A percentile compares a stretch with the other conserved stretches of the same genome.
These are phyloP conservation scores for Pestalotiopsis sp. DNA, from an alignment of 2,329 filamentous ascomycete species.

Conservation along the genomic window DNA sequence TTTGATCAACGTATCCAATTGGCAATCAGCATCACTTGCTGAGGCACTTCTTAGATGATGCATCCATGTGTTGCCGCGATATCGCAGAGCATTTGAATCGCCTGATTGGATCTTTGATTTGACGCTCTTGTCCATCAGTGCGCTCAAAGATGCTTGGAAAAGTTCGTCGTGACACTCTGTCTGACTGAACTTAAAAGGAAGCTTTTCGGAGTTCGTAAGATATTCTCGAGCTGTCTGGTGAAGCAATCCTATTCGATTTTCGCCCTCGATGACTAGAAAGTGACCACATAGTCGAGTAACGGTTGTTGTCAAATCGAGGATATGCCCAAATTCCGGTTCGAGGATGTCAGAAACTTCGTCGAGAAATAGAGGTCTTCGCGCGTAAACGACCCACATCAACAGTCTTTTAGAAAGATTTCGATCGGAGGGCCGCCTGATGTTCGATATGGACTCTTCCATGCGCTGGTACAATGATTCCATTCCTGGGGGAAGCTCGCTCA, in stretches of 20 bases:
- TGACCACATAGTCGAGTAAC: constrained; percentile 18
- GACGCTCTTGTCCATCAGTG: constrained; percentile 8
- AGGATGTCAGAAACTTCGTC: constrained; percentile 17
- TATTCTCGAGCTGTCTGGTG: constrained; percentile 22
- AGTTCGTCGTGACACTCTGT: constrained; percentile 7
- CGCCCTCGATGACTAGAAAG: constrained; percentile 16
- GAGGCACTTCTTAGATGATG: constrained; percentile 9
- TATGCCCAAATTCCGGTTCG: constrained; percentile 11
- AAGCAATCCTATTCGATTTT: constrained; percentile 13
- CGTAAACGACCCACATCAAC: constrained; percentile 18
- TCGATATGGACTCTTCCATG: constrained; percentile 15
- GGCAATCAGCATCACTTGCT: not conserved
- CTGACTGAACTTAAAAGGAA: constrained; percentile 8
- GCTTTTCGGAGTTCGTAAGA: not conserved
- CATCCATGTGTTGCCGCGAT: constrained; percentile 14
- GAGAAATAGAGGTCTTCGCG: constrained; percentile 13
- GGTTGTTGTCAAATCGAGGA: constrained; percentile 18
- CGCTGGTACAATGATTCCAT: constrained; percentile 27
- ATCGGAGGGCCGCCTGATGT: constrained; percentile 12
- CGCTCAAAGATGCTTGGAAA: constrained; percentile 1
- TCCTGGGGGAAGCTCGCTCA: constrained; percentile 30
- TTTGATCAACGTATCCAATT: constrained; percentile 7
- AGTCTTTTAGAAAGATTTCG: constrained; percentile 10
- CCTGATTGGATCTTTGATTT: not conserved
- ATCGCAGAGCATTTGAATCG: constrained; percentile 10